Base-by-base conservation (phyloP, 2,329 filamentous ascomycete species). In the Fusarium nisikadoi region DNA sequence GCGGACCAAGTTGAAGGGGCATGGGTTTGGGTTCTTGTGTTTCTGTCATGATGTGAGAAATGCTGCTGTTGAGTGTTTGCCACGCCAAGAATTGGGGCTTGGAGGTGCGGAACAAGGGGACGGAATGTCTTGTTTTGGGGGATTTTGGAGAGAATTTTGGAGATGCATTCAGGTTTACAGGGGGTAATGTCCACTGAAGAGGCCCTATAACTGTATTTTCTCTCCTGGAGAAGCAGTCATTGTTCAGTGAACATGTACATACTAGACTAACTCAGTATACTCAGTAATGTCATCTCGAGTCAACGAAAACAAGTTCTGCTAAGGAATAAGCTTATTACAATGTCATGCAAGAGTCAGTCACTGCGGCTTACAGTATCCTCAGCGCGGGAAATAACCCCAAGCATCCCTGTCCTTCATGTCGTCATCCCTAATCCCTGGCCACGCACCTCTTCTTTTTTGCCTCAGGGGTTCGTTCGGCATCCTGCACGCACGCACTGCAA, bases 371-470 rank as follows among this genome's bases (percentile, higher is more conserved):
- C 29, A 33, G 46, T 49, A 38, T 10, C 19, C 25, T 23, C 53
- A 35, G 20, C 27, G 54, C 41, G 47, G 62, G 59, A 60, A 47
- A 61, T 53, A 61, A 61, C 42, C 25, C 56, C n/a, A 12, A 57
- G 19, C 23, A 66, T 52, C 66, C 70, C 55, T 73, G 70, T n/a
- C 14, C 5, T 20, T 39, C 65, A 47, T 68, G 64, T 68, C 65
- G 65, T 68, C 65, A 68, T 69, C 35, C 52, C 43, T 57, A 53
- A 68, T 64, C 65, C 65, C 45, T 68, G 57, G 42, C 38, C 14
- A 58, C 43, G 52, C 43, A 66, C 33, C 23, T 36, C 33, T 50
- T 29, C 5, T 8, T 9, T 35, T 39, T 46, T 55, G 47, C 63
- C 55, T 62, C 65, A 65, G 60, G 56, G 58, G 57, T 23, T 47